phyloP scores from a whole-genome alignment of 2,329 filamentous ascomycete species.

The Penicillium crustosum region DNA sequence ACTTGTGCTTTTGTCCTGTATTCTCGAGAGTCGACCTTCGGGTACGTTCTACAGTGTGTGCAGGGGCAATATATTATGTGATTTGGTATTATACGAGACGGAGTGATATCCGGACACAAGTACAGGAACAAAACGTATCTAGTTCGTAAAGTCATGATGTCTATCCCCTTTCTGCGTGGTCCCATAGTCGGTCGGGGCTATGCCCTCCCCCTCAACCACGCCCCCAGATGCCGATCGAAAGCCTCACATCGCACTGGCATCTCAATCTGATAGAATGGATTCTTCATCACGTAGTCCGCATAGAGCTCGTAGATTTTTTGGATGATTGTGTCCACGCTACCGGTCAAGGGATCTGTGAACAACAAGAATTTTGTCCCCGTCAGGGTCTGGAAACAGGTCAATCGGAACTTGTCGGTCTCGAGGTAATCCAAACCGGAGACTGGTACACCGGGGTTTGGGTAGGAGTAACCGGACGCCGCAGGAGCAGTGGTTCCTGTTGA shows the following conservation, averaged over 20 bases:
- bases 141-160: slow-evolving; percentile 26
- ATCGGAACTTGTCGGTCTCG: slow-evolving; percentile 88
- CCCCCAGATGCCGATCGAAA: slow-evolving; percentile 82
- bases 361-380: slow-evolving; percentile 95
- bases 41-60: slow-evolving; percentile 17
- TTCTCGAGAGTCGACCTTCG: slow-evolving; percentile 19
- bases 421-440: slow-evolving; percentile 79
- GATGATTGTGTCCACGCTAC: slow-evolving; percentile 79
- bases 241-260: slow-evolving; percentile 96
- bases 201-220: slow-evolving; percentile 68
- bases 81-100: slow-evolving; percentile 25
- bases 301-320: slow-evolving; percentile 90
- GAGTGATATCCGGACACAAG: slow-evolving; percentile 6
- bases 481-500: slow-evolving; percentile 23
- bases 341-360: slow-evolving; percentile 87
- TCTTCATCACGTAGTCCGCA: slow-evolving; percentile 98
- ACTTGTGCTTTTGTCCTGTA: slow-evolving; percentile 20
- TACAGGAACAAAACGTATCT: slow-evolving; percentile 21
- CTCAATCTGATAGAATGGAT: slow-evolving; percentile 96
- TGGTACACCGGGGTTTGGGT: slow-evolving; percentile 34
- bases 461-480: slow-evolving; percentile 28
- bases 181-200: slow-evolving; percentile 31
- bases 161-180: slow-evolving; percentile 8
- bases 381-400: slow-evolving; percentile 93
- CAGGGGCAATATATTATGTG: slow-evolving; percentile 23